A percentile compares a stretch with the other conserved stretches of the same genome.
Conservation (phyloP, 176 grass and related monocot species). For the Alopecurus myosuroides region DNA sequence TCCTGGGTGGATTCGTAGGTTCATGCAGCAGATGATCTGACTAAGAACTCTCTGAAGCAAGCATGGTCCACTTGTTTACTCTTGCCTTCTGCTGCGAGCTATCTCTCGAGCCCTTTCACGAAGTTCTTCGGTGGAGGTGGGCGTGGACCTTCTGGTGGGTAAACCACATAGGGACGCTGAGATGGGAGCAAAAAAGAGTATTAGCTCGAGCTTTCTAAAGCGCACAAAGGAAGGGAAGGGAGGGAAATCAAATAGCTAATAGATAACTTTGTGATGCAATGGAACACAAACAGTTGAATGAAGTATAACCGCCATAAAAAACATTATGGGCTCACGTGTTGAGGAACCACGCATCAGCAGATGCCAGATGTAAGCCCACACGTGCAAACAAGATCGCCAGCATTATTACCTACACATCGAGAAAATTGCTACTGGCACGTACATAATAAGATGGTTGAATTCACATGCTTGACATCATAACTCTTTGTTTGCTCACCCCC, state of each 20-base stretch:
- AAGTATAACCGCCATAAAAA: background rate
- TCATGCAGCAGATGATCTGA: background rate
- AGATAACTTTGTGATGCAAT: background rate
- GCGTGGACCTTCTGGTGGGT: conserved; percentile 74
- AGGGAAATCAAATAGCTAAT: background rate
- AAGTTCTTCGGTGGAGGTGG: conserved; percentile 82
- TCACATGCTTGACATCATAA: background rate
- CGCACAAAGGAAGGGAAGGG: background rate
- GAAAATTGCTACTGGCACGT: background rate
- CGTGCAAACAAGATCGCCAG: background rate
- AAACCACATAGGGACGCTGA: conserved; percentile 89
- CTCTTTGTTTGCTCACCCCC: background rate
- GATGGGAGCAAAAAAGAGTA: background rate
- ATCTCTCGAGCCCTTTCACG: conserved; percentile 79
- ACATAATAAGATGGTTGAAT: background rate
- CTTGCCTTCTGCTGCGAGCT: conserved; percentile 58
- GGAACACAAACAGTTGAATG: background rate
- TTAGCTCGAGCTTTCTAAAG: background rate
- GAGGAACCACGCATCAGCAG: background rate
- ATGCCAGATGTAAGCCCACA: background rate
- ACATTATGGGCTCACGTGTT: background rate
- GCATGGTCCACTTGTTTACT: background rate
- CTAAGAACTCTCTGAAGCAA: background rate
- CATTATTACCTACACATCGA: background rate
- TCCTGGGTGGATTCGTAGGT: background rate